phyloP scores from a whole-genome alignment of 179 eudicot species.

The Beta macrorhiza region DNA sequence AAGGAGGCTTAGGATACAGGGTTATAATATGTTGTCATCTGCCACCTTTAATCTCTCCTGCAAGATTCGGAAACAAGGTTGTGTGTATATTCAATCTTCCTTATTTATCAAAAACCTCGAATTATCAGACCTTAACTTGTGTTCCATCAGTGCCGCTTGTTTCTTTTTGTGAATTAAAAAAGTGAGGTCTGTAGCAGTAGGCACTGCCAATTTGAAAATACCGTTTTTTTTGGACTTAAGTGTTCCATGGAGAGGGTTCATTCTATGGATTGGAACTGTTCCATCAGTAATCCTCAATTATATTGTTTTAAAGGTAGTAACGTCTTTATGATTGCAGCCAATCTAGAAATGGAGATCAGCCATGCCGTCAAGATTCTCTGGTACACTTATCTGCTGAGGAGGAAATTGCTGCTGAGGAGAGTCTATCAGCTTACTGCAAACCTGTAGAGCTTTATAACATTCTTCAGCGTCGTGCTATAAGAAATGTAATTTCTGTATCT shows the following conservation, averaged over 20 bases:
- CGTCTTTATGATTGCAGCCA: conserved; percentile 45
- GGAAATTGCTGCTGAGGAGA: conserved; percentile 75
- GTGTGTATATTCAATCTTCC: too few relatives aligned
- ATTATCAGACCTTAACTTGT: too few relatives aligned
- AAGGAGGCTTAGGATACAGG: too few relatives aligned
- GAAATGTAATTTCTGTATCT: conserved; percentile 48
- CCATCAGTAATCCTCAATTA: background rate
- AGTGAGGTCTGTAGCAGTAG: background rate
- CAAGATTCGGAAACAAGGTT: too few relatives aligned
- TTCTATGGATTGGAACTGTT: background rate
- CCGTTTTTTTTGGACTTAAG: background rate
- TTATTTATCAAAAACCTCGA: too few relatives aligned
- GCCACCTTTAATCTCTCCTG: too few relatives aligned
- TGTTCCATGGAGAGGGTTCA: background rate
- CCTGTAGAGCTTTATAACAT: conserved; percentile 96
- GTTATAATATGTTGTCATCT: too few relatives aligned
- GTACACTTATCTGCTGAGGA: conserved; percentile 78
- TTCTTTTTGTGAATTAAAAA: too few relatives aligned
- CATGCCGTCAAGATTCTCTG: conserved; percentile 73
- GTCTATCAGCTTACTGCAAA: conserved; percentile 83
- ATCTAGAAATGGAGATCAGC: conserved; percentile 67
- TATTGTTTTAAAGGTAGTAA: background rate
- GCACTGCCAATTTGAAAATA: background rate
- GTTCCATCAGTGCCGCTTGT: too few relatives aligned
- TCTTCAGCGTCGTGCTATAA: conserved; percentile 76